Evolutionary conservation across 805 yeast genomes (phyloP).

Genomic region (Sungouiozyma intestinalis): DNA sequence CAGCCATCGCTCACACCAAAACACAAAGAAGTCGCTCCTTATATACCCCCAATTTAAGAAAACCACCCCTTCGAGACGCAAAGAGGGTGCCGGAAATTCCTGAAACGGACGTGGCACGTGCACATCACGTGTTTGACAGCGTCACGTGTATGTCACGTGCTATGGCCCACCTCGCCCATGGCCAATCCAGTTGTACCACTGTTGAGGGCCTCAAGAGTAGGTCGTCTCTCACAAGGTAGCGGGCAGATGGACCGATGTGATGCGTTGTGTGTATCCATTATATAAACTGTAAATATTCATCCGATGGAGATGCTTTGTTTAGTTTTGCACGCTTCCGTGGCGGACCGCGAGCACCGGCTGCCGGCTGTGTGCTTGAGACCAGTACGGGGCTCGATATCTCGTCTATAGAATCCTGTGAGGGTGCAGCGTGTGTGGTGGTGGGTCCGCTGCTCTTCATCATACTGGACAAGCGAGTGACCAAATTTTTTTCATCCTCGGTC

Average conservation of each 20-base stretch:
- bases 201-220: no score
- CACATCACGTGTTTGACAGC: no score
- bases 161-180: no score
- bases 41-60: background rate
- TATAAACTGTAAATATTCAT: conserved; percentile 13
- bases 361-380: conserved; percentile 10
- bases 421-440: no score
- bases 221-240: no score
- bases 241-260: no score
- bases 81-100: background rate
- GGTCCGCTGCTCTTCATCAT: conserved; percentile 14
- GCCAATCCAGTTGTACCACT: no score
- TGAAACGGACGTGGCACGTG: background rate
- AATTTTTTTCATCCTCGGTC: conserved; percentile 17
- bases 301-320: conserved; percentile 14
- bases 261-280: no score
- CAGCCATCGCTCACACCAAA: no score
- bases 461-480: conserved; percentile 11
- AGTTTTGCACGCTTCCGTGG: conserved; percentile 24
- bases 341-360: conserved; percentile 3
- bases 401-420: background rate
- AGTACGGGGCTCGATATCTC: background rate
- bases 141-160: no score
- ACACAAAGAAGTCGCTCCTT: background rate
- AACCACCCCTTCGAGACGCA: background rate